A percentile compares a stretch with the other conserved stretches of the same genome.
Evolutionary conservation across 169 alveolate genomes (phyloP).

Genomic region (Amoebophrya sp.): DNA sequence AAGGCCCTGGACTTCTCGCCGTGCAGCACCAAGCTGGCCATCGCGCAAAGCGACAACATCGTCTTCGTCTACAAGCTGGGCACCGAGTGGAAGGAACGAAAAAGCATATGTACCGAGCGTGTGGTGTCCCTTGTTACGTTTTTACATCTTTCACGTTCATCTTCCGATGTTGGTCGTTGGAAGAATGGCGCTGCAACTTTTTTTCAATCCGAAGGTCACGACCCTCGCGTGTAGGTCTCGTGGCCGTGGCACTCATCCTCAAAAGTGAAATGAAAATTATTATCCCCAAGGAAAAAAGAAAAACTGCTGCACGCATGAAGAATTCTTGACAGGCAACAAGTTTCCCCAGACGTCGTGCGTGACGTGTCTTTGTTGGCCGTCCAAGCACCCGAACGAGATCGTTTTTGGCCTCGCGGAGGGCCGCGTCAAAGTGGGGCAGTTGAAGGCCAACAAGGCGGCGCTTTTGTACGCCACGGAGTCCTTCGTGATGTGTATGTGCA

Average conservation of each 20-base stretch:
- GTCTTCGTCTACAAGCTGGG: conserved; percentile 77
- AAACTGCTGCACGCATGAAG: too few relatives aligned
- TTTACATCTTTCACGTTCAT: too few relatives aligned
- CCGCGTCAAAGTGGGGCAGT: conserved; percentile 64
- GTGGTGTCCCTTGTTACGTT: too few relatives aligned
- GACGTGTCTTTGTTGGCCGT: conserved; percentile 77
- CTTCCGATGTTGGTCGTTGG: too few relatives aligned
- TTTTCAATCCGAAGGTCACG: too few relatives aligned
- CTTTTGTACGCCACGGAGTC: conserved; percentile 51
- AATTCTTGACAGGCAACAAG: conserved; percentile 46
- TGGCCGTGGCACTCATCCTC: too few relatives aligned
- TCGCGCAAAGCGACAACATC: conserved; percentile 72
- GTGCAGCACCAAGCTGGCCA: conserved; percentile 65
- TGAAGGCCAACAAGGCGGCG: conserved; percentile 51
- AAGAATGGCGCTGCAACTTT: too few relatives aligned
- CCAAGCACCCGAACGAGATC: conserved; percentile 54
- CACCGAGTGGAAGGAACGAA: conserved; percentile 68
- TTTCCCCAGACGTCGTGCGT: conserved; percentile 71
- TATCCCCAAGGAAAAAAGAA: not conserved
- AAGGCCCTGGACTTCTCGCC: conserved; percentile 67
- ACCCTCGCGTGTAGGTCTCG: too few relatives aligned
- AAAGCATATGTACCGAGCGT: conserved; percentile 53
- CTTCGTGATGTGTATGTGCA: conserved; percentile 61
- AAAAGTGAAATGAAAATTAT: not conserved
- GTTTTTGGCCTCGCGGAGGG: conserved; percentile 82